Conservation (phyloP, 208 protist genomes). For the Acanthamoeba healyi region DNA sequence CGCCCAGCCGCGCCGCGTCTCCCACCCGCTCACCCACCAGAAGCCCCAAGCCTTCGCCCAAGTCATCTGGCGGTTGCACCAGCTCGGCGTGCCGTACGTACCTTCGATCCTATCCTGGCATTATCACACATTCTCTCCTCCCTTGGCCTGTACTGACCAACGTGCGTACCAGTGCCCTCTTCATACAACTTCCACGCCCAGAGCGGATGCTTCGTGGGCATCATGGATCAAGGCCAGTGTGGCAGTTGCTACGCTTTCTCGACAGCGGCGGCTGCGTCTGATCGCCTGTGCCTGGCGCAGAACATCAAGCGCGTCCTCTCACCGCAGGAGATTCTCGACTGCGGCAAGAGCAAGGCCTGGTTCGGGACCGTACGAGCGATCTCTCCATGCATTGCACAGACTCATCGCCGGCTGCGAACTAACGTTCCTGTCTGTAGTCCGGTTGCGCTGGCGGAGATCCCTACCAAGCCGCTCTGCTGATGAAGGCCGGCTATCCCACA, state of each 20-base stretch:
- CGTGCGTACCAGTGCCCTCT: not conserved
- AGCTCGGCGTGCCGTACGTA: not conserved
- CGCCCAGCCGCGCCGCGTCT: not conserved
- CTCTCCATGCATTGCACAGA: too few relatives aligned
- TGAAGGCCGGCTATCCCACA: not conserved
- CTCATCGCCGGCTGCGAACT: too few relatives aligned
- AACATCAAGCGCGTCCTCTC: not conserved
- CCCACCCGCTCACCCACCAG: not conserved
- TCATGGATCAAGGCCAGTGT: conserved; percentile 29
- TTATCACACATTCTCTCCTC: not conserved
- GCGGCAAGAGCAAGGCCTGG: conserved; percentile 21
- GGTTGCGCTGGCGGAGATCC: conserved; percentile 3
- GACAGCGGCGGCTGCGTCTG: not conserved
- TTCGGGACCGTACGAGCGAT: not conserved
- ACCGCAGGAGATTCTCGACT: conserved; percentile 13
- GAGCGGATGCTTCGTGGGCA: conserved; percentile 6
- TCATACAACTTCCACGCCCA: conserved; percentile 36
- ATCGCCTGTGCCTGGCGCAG: not conserved
- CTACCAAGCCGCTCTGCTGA: not conserved
- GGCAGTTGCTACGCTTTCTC: conserved; percentile 43
- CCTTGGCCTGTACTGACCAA: not conserved
- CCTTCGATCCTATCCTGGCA: not conserved
- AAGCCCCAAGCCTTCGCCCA: not conserved
- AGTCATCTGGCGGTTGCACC: not conserved
- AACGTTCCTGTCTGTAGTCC: not conserved